A percentile compares a stretch with the other conserved stretches of the same genome.
These are phyloP conservation scores for Ceriops tagal DNA, from an alignment of 345 rosid genomes.

Conservation along the genomic window DNA sequence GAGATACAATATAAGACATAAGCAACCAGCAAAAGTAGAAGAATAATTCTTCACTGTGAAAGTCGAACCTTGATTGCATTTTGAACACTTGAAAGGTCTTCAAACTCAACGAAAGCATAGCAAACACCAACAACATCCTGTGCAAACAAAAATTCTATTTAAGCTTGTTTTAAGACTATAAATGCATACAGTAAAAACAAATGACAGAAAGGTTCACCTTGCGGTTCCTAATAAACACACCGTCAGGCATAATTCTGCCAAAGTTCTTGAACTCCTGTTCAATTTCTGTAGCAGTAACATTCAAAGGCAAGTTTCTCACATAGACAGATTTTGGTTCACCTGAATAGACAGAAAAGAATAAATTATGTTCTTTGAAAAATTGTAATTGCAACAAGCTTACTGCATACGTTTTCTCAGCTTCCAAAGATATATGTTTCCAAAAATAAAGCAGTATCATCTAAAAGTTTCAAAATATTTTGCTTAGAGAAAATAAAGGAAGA, in stretches of 20 bases:
- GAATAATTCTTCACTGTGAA: neutral
- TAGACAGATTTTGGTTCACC: constrained; percentile 89
- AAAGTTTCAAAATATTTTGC: too few species aligned
- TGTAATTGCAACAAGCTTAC: too few species aligned
- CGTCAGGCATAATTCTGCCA: constrained; percentile 83
- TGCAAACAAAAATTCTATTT: constrained; percentile 27
- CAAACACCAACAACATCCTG: constrained; percentile 88
- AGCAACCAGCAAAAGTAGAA: neutral
- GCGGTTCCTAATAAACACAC: constrained; percentile 81
- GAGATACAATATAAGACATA: neutral
- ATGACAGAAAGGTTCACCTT: constrained; percentile 45
- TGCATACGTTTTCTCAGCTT: neutral
- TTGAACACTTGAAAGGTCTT: constrained; percentile 80
- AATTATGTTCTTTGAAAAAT: neutral
- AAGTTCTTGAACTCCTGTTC: constrained; percentile 79
- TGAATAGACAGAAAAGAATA: constrained; percentile 36
- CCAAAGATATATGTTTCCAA: too few species aligned
- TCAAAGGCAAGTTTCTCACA: constrained; percentile 87
- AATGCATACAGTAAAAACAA: neutral
- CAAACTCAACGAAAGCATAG: constrained; percentile 96
- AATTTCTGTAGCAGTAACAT: constrained; percentile 71
- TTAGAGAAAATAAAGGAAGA: too few species aligned
- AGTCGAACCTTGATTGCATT: constrained; percentile 79
- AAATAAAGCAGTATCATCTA: too few species aligned
- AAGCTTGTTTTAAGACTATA: constrained; percentile 11